phyloP scores from a whole-genome alignment of 83 land plant species.

The Larix sibirica region DNA sequence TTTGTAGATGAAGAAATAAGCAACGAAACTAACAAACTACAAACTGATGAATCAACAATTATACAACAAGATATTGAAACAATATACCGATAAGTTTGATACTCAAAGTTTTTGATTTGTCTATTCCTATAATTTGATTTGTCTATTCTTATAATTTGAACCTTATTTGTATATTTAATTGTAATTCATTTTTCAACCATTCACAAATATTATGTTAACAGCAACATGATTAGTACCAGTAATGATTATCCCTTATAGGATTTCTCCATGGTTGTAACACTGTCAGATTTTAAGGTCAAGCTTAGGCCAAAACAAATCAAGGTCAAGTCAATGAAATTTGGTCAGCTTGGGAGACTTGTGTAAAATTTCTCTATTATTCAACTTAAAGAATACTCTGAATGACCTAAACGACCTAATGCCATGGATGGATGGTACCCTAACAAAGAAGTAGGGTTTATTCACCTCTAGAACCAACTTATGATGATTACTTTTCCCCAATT shows the following conservation, averaged over 20 bases:
- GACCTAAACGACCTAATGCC: too few species aligned
- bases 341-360: too few species aligned
- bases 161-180: not conserved
- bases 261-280: too few species aligned
- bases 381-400: too few species aligned
- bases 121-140: not conserved
- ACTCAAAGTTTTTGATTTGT: not conserved
- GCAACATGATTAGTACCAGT: not conserved
- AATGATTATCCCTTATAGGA: too few species aligned
- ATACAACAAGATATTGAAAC: conserved; percentile 12
- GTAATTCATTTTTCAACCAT: not conserved
- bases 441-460: too few species aligned
- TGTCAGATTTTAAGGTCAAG: too few species aligned
- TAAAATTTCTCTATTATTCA: too few species aligned
- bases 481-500: not conserved
- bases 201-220: not conserved
- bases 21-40: not conserved
- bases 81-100: not conserved
- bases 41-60: not conserved
- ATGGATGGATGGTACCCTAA: too few species aligned
- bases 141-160: not conserved
- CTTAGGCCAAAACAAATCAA: too few species aligned
- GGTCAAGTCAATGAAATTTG: too few species aligned
- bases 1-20: conserved; percentile 32
- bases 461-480: too few species aligned